Conservation (phyloP, 1,284 basidiomycete species). For the Ceratobasidium sp. region DNA sequence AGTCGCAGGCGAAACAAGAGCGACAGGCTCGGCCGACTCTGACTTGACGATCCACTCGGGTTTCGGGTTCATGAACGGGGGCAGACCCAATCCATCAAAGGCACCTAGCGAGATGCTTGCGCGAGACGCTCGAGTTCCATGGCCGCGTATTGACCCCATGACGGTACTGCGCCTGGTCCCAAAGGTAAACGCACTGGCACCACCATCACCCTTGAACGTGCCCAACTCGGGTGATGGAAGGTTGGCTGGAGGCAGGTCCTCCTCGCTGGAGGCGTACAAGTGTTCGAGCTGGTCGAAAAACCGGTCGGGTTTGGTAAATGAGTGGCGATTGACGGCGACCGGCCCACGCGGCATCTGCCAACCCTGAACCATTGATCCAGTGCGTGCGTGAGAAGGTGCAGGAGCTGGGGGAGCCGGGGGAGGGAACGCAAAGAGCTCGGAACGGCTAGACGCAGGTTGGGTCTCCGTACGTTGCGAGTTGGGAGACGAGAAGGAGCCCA, state of each 20-base stretch:
- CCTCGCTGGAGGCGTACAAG: conserved; percentile 27
- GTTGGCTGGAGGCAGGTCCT: neutral
- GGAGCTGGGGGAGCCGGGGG: conserved; percentile 4
- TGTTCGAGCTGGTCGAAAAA: conserved; percentile 42
- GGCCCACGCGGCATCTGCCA: conserved; percentile 40
- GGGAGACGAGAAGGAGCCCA: neutral
- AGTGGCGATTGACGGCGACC: neutral
- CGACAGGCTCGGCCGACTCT: neutral
- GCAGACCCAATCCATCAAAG: conserved; percentile 23
- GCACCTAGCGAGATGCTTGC: conserved; percentile 37
- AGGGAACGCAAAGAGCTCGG: conserved; percentile 22
- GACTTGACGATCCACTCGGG: conserved; percentile 37
- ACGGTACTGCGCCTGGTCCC: conserved; percentile 21
- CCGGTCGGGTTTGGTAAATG: conserved; percentile 14
- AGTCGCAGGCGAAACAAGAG: neutral
- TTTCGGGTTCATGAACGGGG: conserved; percentile 36
- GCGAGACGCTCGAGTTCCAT: conserved; percentile 31
- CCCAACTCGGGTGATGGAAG: conserved; percentile 35
- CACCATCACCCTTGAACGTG: conserved; percentile 38
- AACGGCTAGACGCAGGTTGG: neutral
- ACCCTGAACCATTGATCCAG: conserved; percentile 30
- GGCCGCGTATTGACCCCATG: conserved; percentile 1
- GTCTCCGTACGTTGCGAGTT: too few species aligned
- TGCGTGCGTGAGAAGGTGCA: conserved; percentile 16
- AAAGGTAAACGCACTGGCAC: conserved; percentile 32